Base-by-base conservation (phyloP, 768 basidiomycete species). In the Suillus subaureus region DNA sequence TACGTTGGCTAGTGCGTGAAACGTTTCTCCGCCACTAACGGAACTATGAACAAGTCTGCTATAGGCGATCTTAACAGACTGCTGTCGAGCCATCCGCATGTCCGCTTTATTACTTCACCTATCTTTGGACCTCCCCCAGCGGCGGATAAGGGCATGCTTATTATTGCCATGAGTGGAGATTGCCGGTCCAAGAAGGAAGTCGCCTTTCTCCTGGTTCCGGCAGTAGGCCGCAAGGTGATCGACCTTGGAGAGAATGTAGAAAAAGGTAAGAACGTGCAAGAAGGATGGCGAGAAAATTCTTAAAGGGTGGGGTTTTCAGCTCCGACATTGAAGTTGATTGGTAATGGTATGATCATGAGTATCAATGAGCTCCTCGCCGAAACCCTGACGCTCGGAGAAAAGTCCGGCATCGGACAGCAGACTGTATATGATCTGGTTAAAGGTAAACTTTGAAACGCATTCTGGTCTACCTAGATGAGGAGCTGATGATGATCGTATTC, bases 231-330 rank as follows among this genome's bases (percentile, higher is more conserved):
- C 67, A 94, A 92, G 73, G 86, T 89, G 37, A 77, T 89, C 28
- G 95, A 96, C 75, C 82, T 97, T 15, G 95, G 95, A 31, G 89
- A 85, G 31, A 94, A 96, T 74, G 82, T 96, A 35, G 92, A 95
- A 79, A 90, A 92, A 78, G 93, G 91, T 85, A 39, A 12, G 70
- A 54, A 18, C 12, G 23, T 67, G 21, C 42, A 8, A 5, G 23
- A 52, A 43, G 42, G 8, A 37, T 23, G 4, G 18, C 26, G 40
- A 60, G 28, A 1, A 52, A n/a, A 43, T 31, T 16, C 37, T 64
- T 49, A 66, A 28, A 39, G 43, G 40, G 56, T 49, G 18, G 15
- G 13, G 45, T 31, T 42, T 67, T 65, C 61, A 90, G 89, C 89
- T 16, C 84, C 86, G 6, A 87, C 86, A 12, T 84, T 89, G 78